These are phyloP conservation scores for Chrysoporthe deuterocubensis DNA, from an alignment of 2,329 filamentous ascomycete genomes.

Conservation along the genomic window DNA sequence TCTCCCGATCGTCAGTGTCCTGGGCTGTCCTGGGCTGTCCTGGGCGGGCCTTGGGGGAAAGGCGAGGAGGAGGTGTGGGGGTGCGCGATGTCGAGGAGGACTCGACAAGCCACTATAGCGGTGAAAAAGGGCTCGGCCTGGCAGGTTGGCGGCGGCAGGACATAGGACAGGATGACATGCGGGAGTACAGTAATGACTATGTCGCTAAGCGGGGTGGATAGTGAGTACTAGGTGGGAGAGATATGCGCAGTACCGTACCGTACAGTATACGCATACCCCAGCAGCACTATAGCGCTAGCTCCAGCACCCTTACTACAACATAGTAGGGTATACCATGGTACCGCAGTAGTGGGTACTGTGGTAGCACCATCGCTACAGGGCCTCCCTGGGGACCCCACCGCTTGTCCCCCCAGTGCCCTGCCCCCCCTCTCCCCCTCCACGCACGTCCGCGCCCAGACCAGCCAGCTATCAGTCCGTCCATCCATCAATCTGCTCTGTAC, in stretches of 20 bases:
- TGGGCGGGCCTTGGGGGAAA: too few relatives aligned
- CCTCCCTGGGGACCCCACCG: background rate
- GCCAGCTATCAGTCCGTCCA: background rate
- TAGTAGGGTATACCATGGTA: too few relatives aligned
- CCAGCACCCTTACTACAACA: too few relatives aligned
- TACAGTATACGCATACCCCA: too few relatives aligned
- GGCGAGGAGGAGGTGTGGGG: too few relatives aligned
- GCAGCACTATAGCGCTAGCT: too few relatives aligned
- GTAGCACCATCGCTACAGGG: background rate
- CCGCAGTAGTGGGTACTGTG: background rate
- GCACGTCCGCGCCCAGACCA: background rate
- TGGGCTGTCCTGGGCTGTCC: background rate
- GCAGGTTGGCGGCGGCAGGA: background rate
- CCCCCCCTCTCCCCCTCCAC: background rate
- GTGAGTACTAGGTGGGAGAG: too few relatives aligned
- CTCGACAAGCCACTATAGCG: constrained; percentile 4
- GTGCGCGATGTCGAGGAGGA: background rate
- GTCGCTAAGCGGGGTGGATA: too few relatives aligned
- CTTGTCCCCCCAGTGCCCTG: background rate
- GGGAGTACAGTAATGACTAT: background rate
- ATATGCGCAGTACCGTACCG: too few relatives aligned
- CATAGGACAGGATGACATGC: background rate
- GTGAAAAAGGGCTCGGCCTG: background rate
- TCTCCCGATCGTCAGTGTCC: background rate
- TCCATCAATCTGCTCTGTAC: background rate